Conservation (phyloP, 257 asterid genomes). For the Salvia rosmarinus region DNA sequence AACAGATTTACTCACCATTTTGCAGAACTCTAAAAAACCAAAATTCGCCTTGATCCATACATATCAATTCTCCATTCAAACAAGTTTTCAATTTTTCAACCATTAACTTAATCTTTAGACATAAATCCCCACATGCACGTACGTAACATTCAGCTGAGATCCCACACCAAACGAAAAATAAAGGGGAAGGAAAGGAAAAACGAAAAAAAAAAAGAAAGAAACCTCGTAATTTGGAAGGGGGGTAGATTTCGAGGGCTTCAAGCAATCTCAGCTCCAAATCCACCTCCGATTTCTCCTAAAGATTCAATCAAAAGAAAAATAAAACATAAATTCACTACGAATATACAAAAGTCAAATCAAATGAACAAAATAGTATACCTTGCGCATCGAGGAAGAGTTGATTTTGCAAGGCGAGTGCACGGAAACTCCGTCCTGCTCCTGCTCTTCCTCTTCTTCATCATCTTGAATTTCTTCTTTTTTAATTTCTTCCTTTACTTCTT, state of each 20-base stretch:
- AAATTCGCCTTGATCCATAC: not conserved
- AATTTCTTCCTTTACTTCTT: slow-evolving; percentile 46
- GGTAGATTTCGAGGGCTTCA: slow-evolving; percentile 92
- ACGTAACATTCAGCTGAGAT: slow-evolving; percentile 3
- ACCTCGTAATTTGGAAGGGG: slow-evolving; percentile 87
- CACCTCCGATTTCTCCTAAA: slow-evolving; percentile 80
- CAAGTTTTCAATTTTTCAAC: not conserved
- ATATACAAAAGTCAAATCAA: not conserved
- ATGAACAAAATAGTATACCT: slow-evolving; percentile 39
- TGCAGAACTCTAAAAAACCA: not conserved
- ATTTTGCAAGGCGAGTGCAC: slow-evolving; percentile 95
- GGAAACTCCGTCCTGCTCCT: slow-evolving; percentile 83
- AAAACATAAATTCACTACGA: not conserved
- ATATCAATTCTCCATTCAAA: not conserved
- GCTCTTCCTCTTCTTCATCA: slow-evolving; percentile 39
- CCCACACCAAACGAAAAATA: not conserved
- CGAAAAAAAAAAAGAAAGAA: not conserved
- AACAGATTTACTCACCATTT: not conserved
- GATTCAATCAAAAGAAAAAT: slow-evolving; percentile 15
- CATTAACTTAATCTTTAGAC: not conserved
- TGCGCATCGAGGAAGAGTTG: slow-evolving; percentile 55
- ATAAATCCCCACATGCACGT: slow-evolving; percentile 21
- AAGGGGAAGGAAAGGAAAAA: not conserved
- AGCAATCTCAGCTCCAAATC: slow-evolving; percentile 85
- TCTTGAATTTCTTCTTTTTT: slow-evolving; percentile 44